These are phyloP conservation scores for Leishmania amazonensis DNA, from an alignment of 208 protist genomes.

Conservation along the genomic window DNA sequence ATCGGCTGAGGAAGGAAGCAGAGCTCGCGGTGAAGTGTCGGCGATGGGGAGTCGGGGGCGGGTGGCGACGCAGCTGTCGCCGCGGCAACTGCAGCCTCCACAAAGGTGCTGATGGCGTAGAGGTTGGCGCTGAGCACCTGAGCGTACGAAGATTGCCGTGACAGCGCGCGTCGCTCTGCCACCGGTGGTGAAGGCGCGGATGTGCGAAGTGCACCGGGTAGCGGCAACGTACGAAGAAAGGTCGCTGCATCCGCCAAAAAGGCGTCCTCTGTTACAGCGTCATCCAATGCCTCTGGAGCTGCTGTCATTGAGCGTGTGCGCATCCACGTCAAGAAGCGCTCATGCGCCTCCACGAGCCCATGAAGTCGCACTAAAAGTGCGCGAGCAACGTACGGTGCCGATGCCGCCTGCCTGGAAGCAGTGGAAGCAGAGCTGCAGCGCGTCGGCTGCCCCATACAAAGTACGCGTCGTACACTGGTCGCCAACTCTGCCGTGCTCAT, in stretches of 20 bases:
- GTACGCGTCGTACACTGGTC: background rate
- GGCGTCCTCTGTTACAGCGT: background rate
- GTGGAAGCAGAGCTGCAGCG: background rate
- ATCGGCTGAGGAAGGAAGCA: background rate
- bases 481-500: constrained; percentile 11
- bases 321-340: constrained; percentile 12
- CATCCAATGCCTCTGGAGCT: background rate
- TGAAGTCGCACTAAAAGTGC: background rate
- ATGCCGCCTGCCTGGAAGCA: background rate
- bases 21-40: background rate
- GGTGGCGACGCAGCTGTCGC: background rate
- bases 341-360: constrained; percentile 4
- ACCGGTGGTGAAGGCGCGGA: background rate
- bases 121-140: constrained; percentile 22
- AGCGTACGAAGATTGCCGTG: constrained; percentile 1
- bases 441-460: background rate
- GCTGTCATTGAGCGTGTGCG: background rate
- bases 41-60: background rate
- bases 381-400: background rate
- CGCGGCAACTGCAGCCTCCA: background rate
- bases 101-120: constrained; percentile 24
- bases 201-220: background rate
- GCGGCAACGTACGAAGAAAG: background rate
- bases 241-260: constrained; percentile 1
- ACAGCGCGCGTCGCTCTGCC: background rate